These are phyloP conservation scores for Auriculariales sp. DNA, from an alignment of 768 basidiomycete genomes.

Conservation along the genomic window DNA sequence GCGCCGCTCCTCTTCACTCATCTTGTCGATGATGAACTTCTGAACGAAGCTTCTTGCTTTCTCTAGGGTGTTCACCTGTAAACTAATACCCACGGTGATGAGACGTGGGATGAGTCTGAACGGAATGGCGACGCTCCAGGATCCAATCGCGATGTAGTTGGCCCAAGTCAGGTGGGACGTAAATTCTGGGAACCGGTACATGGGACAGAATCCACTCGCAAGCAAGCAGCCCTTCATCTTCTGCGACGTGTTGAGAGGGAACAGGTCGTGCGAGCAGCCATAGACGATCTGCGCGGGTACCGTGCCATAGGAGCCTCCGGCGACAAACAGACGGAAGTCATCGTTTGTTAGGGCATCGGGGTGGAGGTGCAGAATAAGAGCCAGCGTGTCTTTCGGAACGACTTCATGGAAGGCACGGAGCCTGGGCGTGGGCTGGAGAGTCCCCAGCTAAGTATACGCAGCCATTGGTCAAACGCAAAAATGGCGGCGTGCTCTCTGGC, in stretches of 20 bases:
- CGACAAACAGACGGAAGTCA: conserved; percentile 32
- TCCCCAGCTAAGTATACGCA: too few relatives aligned
- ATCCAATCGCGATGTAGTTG: conserved; percentile 33
- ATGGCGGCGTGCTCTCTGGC: too few relatives aligned
- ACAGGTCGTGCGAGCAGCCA: conserved; percentile 32
- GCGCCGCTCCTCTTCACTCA: conserved; percentile 22
- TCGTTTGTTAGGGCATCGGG: conserved; percentile 23
- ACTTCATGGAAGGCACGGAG: conserved; percentile 26
- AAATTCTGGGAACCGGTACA: conserved; percentile 31
- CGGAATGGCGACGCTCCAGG: conserved; percentile 27
- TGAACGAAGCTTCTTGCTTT: conserved; percentile 29
- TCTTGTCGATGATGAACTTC: conserved; percentile 22
- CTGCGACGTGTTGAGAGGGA: conserved; percentile 35
- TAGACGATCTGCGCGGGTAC: conserved; percentile 42
- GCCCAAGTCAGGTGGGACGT: conserved; percentile 29
- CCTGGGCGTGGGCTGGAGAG: conserved; percentile 21
- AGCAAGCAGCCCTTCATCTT: conserved; percentile 34
- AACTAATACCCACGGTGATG: conserved; percentile 16
- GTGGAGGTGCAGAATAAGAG: conserved; percentile 36
- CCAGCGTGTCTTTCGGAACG: conserved; percentile 28
- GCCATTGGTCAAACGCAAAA: too few relatives aligned
- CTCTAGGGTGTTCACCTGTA: conserved; percentile 23
- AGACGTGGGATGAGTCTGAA: conserved; percentile 23
- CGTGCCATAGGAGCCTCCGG: conserved; percentile 41
- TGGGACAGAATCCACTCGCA: conserved; percentile 31